Conservation (phyloP, 1,139 yeast species). For the Tardiomyces digboiensis region DNA sequence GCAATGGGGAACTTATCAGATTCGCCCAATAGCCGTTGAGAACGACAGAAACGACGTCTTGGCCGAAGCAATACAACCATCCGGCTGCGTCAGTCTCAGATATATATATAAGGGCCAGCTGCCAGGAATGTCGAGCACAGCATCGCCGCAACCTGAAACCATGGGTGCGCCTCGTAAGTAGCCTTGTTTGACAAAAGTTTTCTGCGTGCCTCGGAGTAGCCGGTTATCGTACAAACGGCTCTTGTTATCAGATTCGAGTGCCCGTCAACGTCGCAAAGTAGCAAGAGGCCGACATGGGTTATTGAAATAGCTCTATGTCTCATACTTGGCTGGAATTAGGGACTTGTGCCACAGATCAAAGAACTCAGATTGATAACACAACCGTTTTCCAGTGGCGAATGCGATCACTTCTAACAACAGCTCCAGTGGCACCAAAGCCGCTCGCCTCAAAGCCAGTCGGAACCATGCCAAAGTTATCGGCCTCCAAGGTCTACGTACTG, state of each 20-base stretch:
- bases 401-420: not conserved
- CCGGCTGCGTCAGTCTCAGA: not conserved
- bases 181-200: too few species aligned
- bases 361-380: too few species aligned
- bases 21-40: not conserved
- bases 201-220: too few species aligned
- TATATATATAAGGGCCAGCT: not conserved
- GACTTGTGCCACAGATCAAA: too few species aligned
- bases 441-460: not conserved
- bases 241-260: too few species aligned
- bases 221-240: too few species aligned
- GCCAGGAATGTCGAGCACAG: not conserved
- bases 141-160: not conserved
- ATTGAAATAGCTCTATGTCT: too few species aligned
- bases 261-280: too few species aligned
- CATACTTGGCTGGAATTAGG: too few species aligned
- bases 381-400: too few species aligned
- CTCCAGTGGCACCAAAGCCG: not conserved
- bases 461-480: constrained; percentile 20
- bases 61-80: not conserved
- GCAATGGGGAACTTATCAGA: not conserved
- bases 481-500: constrained; percentile 84
- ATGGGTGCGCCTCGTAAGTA: not conserved
- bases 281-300: too few species aligned
- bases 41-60: not conserved